These are phyloP conservation scores for Aurantiochytrium sp. DNA, from an alignment of 108 stramenopile genomes.

Conservation along the genomic window DNA sequence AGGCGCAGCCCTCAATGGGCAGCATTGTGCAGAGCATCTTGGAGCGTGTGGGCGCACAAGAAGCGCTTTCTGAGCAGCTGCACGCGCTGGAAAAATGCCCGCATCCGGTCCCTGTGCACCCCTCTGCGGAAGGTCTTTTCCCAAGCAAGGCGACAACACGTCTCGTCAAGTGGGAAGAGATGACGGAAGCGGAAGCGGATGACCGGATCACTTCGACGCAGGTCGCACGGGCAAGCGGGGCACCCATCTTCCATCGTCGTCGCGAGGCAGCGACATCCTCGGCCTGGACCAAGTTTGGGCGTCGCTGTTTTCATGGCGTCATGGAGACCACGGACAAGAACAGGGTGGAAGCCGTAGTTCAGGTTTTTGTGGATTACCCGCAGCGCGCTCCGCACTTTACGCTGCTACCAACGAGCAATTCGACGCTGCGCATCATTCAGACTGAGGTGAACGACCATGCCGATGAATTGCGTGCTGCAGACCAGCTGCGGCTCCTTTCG, in stretches of 20 bases:
- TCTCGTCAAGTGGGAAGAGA: neutral
- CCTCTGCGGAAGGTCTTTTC: neutral
- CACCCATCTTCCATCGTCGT: neutral
- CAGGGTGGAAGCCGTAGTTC: neutral
- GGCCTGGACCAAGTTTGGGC: neutral
- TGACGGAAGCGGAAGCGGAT: neutral
- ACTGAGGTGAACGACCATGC: neutral
- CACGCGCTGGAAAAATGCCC: neutral
- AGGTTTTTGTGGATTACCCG: slow-evolving; percentile 4
- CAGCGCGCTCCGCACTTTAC: slow-evolving; percentile 7
- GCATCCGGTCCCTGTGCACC: slow-evolving; percentile 13
- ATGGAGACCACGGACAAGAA: neutral
- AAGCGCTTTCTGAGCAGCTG: slow-evolving; percentile 5
- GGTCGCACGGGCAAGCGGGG: neutral
- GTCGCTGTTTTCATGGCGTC: neutral
- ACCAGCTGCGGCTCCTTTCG: neutral
- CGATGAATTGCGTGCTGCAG: neutral
- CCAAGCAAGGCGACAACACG: neutral
- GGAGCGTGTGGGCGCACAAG: neutral
- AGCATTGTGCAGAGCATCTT: slow-evolving; percentile 5
- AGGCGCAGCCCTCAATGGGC: neutral
- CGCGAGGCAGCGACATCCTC: neutral
- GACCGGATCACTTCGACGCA: neutral
- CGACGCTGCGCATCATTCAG: neutral
- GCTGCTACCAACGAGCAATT: neutral